Base-by-base conservation (phyloP, 805 yeast genomes). In the Kuraishia ogatae region DNA sequence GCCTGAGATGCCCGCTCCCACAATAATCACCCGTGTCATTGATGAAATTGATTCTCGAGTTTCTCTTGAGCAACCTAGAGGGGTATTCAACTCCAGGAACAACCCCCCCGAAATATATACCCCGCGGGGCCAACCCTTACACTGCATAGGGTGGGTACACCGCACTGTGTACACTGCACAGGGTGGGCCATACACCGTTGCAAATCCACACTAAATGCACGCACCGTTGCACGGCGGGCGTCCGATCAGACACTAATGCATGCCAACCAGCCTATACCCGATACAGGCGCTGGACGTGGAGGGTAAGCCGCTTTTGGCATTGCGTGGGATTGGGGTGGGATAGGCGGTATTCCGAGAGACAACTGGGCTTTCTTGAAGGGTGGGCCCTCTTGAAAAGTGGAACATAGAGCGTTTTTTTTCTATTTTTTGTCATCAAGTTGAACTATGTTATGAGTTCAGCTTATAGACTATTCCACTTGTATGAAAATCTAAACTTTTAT, bases 1-100 rank as follows among this genome's bases (percentile, higher is more conserved):
- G 0, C 84, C 85, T 0, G 84, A 64, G 48, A 80, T 73, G 8
- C 85, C 85, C 3, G 76, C 82, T 2, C 85, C 85, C n/a, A 81
- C 71, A 26, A 81, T 68, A 8, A 77, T 73, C 2, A 73, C 80
- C 13, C 43, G 43, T 35, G 43, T 35, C 43, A 35, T 35, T 35
- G 7, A 13, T 35, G n/a, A 5, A 35, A 35, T 35, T 26, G n/a
- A n/a, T n/a, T n/a, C n/a, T n/a, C n/a, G n/a, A n/a, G n/a, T n/a
- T n/a, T n/a, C n/a, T n/a, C n/a, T n/a, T n/a, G n/a, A n/a, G n/a
- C n/a, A n/a, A n/a, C n/a, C n/a, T n/a, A n/a, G 10, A 26, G 29
- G 29, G 10, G 10, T 26, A 26, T 26, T 26, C 29, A 26, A 26
- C 29, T 10, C 29, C 29, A 26, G 29, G 10, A 26, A 26, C 5